Evolutionary conservation across 441 rosid species (phyloP).

Genomic region (Syzygium malaccense): DNA sequence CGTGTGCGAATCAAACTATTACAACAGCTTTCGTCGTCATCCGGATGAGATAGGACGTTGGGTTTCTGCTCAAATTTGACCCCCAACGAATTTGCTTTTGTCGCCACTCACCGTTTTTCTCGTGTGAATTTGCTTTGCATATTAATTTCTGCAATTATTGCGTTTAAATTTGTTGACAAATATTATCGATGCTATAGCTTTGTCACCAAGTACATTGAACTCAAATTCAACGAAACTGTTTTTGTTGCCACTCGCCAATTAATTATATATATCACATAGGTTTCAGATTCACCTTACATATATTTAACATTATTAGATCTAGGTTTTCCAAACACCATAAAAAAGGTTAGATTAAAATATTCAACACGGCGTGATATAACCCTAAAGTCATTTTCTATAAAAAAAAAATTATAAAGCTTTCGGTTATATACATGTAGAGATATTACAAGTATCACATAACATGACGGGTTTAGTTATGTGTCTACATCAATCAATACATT

Average conservation of each 20-base stretch:
- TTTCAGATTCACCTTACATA: too few relatives aligned
- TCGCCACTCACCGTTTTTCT: not conserved
- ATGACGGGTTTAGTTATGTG: fast-evolving
- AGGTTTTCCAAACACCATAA: not conserved
- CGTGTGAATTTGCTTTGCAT: not conserved
- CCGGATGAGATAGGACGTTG: not conserved
- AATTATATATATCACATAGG: too few relatives aligned
- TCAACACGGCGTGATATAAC: too few relatives aligned
- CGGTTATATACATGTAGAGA: not conserved
- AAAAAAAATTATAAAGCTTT: too few relatives aligned
- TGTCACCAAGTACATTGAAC: too few relatives aligned
- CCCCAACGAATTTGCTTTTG: not conserved
- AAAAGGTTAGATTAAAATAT: too few relatives aligned
- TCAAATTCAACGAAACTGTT: too few relatives aligned
- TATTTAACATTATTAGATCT: not conserved
- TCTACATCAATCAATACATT: not conserved
- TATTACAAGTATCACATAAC: not conserved
- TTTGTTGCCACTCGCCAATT: too few relatives aligned
- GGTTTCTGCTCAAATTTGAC: not conserved
- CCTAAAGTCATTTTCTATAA: too few relatives aligned
- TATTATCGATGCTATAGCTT: too few relatives aligned
- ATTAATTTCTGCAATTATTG: not conserved
- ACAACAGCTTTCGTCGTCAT: not conserved
- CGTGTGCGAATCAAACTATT: not conserved
- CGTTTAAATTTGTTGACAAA: too few relatives aligned